Conservation (phyloP, 2,329 filamentous ascomycete genomes). For the Xylariaceae sp. region DNA sequence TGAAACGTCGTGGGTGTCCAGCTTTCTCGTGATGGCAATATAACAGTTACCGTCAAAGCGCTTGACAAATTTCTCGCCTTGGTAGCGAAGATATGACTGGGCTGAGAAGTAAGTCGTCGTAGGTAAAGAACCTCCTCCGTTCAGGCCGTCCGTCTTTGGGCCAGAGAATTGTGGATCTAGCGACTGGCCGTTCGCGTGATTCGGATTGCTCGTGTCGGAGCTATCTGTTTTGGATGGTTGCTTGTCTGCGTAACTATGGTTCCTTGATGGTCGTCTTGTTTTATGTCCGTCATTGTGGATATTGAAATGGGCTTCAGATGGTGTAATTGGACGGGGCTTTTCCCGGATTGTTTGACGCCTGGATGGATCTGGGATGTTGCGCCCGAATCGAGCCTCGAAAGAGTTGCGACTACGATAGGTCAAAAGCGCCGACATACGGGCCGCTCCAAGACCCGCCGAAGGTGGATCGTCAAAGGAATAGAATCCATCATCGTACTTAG, state of each 20-base stretch:
- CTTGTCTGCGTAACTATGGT: conserved; percentile 43
- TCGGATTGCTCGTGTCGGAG: conserved; percentile 17
- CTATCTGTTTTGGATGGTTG: conserved; percentile 24
- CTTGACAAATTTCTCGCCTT: conserved; percentile 94
- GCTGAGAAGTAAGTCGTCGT: conserved; percentile 94
- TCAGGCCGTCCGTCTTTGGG: conserved; percentile 54
- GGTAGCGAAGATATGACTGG: conserved; percentile 95
- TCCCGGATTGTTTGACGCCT: conserved; percentile 83
- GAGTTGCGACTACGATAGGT: conserved; percentile 97
- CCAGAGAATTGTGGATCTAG: conserved; percentile 73
- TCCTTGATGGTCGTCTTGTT: conserved; percentile 58
- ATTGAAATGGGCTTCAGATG: conserved; percentile 73
- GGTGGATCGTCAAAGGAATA: conserved; percentile 88
- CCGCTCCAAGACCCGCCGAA: conserved; percentile 82
- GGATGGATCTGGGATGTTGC: conserved; percentile 86
- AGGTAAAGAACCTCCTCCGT: conserved; percentile 54
- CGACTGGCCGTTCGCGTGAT: conserved; percentile 28
- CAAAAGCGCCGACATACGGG: conserved; percentile 93
- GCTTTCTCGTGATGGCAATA: conserved; percentile 96
- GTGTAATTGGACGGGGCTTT: conserved; percentile 59
- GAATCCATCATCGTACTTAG: conserved; percentile 97
- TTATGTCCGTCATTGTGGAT: conserved; percentile 84
- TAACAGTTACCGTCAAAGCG: conserved; percentile 99
- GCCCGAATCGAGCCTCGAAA: conserved; percentile 92
- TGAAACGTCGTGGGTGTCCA: conserved; percentile 95